These are phyloP conservation scores for Dioscorea cayenensis DNA, from an alignment of 116 monocot species.

Conservation along the genomic window DNA sequence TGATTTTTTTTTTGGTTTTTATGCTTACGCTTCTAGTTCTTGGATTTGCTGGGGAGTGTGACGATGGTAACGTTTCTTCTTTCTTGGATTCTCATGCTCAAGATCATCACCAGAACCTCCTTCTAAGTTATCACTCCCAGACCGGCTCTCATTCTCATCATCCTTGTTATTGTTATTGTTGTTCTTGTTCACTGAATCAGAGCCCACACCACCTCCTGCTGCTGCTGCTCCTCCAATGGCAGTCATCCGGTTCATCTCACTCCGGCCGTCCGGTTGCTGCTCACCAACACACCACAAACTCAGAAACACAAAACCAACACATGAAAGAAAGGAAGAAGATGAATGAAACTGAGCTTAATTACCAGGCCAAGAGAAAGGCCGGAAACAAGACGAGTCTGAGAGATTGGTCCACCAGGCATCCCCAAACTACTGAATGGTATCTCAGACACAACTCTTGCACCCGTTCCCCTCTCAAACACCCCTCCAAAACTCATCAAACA, in stretches of 20 bases:
- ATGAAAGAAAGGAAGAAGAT: background rate
- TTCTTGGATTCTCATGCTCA: constrained; percentile 54
- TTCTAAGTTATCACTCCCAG: constrained; percentile 86
- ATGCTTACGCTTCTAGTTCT: constrained; percentile 77
- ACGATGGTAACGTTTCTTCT: constrained; percentile 92
- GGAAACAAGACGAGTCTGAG: constrained; percentile 30
- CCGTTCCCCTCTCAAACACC: constrained; percentile 35
- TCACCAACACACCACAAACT: background rate
- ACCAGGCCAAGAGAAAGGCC: constrained; percentile 85
- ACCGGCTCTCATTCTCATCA: constrained; percentile 73
- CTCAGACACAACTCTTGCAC: constrained; percentile 28
- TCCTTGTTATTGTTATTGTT: constrained; percentile 6
- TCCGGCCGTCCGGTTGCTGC: constrained; percentile 35
- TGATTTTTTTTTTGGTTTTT: background rate
- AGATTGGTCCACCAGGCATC: constrained; percentile 29
- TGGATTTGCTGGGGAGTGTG: constrained; percentile 98
- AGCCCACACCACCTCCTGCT: constrained; percentile 1
- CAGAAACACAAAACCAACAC: background rate
- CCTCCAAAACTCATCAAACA: constrained; percentile 72
- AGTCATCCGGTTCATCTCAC: constrained; percentile 6
- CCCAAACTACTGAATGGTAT: constrained; percentile 18
- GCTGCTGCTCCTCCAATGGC: background rate
- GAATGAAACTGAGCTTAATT: background rate
- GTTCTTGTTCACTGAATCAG: constrained; percentile 7
- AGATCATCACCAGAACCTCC: constrained; percentile 77